These are phyloP conservation scores for Tagetes patula DNA, from an alignment of 129 eudicot species.

Conservation along the genomic window DNA sequence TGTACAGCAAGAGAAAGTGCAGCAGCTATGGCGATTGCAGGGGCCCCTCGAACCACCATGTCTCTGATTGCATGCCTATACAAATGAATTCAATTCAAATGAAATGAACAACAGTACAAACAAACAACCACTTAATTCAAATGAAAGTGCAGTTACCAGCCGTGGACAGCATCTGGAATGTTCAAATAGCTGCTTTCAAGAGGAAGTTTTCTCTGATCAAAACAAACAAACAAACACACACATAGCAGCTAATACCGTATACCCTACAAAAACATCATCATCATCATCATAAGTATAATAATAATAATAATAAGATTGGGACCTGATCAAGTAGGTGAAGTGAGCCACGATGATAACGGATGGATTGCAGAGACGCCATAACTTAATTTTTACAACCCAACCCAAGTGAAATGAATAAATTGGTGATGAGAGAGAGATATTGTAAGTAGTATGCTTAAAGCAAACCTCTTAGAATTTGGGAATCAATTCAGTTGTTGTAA, in stretches of 20 bases:
- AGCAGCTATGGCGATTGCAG: conserved; percentile 97
- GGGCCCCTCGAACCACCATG: conserved; percentile 99
- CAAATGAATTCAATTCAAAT: too few relatives aligned
- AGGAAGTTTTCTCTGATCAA: conserved; percentile 86
- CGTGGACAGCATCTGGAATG: conserved; percentile 64
- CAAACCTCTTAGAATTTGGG: too few relatives aligned
- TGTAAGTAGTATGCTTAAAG: too few relatives aligned
- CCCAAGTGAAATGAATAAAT: too few relatives aligned
- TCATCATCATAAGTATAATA: too few relatives aligned
- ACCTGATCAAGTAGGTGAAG: conserved; percentile 88
- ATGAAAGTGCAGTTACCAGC: conserved; percentile 50
- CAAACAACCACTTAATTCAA: neutral
- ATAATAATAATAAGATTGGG: neutral
- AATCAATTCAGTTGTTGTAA: too few relatives aligned
- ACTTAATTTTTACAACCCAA: too few relatives aligned
- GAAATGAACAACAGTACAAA: neutral
- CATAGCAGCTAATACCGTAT: too few relatives aligned
- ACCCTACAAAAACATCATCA: too few relatives aligned
- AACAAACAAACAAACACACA: neutral
- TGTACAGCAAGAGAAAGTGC: conserved; percentile 94
- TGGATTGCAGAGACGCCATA: conserved; percentile 48
- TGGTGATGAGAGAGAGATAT: too few relatives aligned
- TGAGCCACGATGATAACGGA: conserved; percentile 77
- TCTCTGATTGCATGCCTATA: conserved; percentile 83
- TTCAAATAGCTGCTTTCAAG: conserved; percentile 72